These are phyloP conservation scores for Xanthoparmelia taractica DNA, from an alignment of 495 filamentous ascomycete genomes.

Conservation along the genomic window DNA sequence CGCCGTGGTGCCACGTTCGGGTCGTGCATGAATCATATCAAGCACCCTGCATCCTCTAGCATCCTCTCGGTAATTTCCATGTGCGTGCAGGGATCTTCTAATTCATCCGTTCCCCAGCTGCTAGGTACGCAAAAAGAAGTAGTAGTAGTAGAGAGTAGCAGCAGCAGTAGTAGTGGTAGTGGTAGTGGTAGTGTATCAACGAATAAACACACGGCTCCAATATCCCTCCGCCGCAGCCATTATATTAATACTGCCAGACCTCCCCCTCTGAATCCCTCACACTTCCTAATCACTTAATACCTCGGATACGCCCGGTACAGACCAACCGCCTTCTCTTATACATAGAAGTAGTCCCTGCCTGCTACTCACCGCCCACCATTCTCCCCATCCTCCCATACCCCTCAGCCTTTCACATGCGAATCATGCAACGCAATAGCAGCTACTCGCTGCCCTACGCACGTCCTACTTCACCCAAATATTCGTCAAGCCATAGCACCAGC, in stretches of 20 bases:
- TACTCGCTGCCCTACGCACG: conserved; percentile 22
- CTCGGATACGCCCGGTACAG: conserved; percentile 13
- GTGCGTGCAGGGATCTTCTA: conserved; percentile 21
- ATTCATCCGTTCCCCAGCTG: conserved; percentile 16
- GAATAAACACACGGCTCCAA: conserved; percentile 20
- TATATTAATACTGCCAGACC: conserved; percentile 22
- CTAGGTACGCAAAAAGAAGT: conserved; percentile 13
- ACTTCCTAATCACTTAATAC: background rate
- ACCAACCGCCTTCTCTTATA: background rate
- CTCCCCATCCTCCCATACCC: background rate
- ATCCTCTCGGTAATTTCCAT: conserved; percentile 24
- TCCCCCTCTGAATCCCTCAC: conserved; percentile 13
- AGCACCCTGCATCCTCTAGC: conserved; percentile 12
- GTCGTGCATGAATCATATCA: conserved; percentile 6
- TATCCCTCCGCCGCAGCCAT: conserved; percentile 24
- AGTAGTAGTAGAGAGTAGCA: too few species aligned
- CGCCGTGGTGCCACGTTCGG: conserved; percentile 18
- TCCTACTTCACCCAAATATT: conserved; percentile 49
- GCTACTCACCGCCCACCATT: background rate
- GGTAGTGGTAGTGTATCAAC: conserved; percentile 7
- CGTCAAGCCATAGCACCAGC: conserved; percentile 67
- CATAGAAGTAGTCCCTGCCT: background rate
- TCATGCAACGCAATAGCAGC: conserved; percentile 24
- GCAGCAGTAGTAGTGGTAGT: too few species aligned
- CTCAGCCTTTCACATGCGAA: conserved; percentile 15